A percentile compares a stretch with the other conserved stretches of the same genome.
These are phyloP conservation scores for Raphidocelis subcapitata DNA, from an alignment of 139 green algal species.

Conservation along the genomic window DNA sequence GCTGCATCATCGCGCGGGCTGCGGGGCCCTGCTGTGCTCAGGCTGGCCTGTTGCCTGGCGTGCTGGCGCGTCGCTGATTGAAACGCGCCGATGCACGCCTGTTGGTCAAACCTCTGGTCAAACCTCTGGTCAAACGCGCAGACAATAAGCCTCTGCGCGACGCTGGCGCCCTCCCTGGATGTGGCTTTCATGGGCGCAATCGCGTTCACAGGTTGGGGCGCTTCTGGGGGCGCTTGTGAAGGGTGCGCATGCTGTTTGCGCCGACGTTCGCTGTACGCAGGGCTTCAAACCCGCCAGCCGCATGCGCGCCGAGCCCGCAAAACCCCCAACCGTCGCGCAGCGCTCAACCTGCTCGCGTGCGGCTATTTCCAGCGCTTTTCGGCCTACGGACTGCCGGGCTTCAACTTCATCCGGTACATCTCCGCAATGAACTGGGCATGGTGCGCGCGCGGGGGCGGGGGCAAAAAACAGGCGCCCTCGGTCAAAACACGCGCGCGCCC, in stretches of 20 bases:
- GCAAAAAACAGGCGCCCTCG: too few species aligned
- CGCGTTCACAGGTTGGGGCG: too few species aligned
- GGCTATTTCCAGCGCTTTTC: constrained; percentile 39
- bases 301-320: too few species aligned
- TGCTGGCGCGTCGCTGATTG: background rate
- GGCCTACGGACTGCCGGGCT: constrained; percentile 6
- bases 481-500: too few species aligned
- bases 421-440: constrained; percentile 53
- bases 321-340: constrained; percentile 11
- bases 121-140: too few species aligned
- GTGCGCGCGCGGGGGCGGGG: too few species aligned
- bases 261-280: constrained; percentile 25
- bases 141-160: too few species aligned
- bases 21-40: background rate
- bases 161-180: too few species aligned
- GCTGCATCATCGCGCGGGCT: background rate
- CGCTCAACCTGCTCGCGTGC: constrained; percentile 56
- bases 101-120: constrained; percentile 7
- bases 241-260: too few species aligned
- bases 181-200: too few species aligned
- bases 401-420: constrained; percentile 40
- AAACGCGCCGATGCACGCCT: constrained; percentile 22
- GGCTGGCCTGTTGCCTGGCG: background rate
- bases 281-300: too few species aligned
- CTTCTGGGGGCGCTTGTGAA: too few species aligned